phyloP scores from a whole-genome alignment of 441 rosid genomes.

The Manihot esculenta region DNA sequence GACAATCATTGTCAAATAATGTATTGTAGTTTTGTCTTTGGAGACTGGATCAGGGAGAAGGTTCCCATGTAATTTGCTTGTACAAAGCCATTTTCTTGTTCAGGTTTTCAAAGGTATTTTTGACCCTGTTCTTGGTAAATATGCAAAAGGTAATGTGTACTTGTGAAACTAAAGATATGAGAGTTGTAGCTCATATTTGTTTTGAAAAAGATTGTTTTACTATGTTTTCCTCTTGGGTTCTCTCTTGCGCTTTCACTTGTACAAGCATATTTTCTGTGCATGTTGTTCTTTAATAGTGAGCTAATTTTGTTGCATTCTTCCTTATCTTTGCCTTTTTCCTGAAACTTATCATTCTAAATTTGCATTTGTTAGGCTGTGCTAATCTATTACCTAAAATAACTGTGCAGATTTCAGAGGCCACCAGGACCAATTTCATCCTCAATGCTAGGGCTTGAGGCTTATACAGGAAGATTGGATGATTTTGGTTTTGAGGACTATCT shows the following conservation, averaged over 20 bases:
- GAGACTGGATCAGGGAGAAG: background rate
- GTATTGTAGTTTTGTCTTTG: background rate
- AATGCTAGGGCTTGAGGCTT: constrained; percentile 84
- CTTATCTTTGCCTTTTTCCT: background rate
- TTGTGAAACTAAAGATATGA: background rate
- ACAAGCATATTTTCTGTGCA: background rate
- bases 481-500: constrained; percentile 91
- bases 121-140: background rate
- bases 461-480: constrained; percentile 67
- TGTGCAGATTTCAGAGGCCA: constrained; percentile 89
- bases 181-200: background rate
- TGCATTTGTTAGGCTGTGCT: background rate
- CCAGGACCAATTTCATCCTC: constrained; percentile 82
- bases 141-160: background rate
- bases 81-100: background rate
- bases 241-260: no score
- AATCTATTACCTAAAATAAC: background rate
- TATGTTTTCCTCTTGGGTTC: background rate
- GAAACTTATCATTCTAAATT: background rate
- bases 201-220: background rate
- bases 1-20: background rate
- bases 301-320: background rate
- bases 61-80: no score
- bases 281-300: background rate
- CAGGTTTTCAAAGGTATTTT: background rate